Evolutionary conservation across 202 grass and related monocot species (phyloP).

Genomic region (Musa balbisiana): DNA sequence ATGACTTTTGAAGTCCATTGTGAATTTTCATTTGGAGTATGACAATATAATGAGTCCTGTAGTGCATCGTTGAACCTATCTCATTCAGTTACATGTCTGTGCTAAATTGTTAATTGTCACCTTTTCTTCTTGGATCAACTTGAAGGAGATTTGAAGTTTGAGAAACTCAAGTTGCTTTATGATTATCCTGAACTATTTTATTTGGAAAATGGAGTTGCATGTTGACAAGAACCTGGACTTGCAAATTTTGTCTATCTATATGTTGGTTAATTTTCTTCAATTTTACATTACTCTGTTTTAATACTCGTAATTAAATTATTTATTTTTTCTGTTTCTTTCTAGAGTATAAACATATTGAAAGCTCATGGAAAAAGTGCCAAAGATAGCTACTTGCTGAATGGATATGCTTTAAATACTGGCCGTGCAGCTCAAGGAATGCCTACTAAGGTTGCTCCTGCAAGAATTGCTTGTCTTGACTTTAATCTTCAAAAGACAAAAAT

Average conservation of each 20-base stretch:
- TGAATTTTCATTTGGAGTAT: neutral
- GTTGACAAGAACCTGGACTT: too few relatives aligned
- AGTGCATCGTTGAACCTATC: neutral
- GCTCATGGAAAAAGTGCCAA: conserved; percentile 82
- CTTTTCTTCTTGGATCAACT: neutral
- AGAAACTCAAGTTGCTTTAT: neutral
- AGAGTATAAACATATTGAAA: conserved; percentile 99
- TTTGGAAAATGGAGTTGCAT: neutral
- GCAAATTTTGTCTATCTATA: neutral
- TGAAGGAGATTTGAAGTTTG: neutral
- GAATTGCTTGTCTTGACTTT: conserved; percentile 95
- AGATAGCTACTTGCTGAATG: conserved; percentile 90
- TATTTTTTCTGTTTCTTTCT: conserved; percentile 13
- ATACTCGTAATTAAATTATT: neutral
- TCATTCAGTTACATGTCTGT: neutral
- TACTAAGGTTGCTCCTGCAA: conserved; percentile 65
- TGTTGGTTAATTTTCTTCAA: neutral
- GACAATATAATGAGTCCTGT: neutral
- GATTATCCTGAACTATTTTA: neutral
- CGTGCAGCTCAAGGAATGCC: conserved; percentile 96
- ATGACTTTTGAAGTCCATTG: neutral
- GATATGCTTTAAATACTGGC: conserved; percentile 84
- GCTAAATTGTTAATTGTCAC: neutral
- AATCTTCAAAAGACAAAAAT: conserved; percentile 99
- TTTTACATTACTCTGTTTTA: neutral